Conservation (phyloP, 495 filamentous ascomycete species). For the Neurospora sp. region DNA sequence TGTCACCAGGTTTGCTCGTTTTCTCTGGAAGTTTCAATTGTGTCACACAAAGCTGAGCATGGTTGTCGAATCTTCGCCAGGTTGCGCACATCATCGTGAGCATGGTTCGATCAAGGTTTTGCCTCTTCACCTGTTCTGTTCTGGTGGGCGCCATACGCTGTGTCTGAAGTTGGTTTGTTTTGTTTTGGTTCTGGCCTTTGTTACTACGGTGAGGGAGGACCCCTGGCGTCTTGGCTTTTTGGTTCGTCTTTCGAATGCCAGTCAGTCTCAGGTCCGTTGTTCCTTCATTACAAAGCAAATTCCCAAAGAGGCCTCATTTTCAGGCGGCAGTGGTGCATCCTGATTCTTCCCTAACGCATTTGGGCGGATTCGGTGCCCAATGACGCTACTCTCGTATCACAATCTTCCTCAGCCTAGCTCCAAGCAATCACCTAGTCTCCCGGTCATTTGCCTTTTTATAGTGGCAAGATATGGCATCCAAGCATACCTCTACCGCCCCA, state of each 20-base stretch:
- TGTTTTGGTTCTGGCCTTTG: background rate
- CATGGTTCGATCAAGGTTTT: background rate
- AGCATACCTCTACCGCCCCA: conserved; percentile 87
- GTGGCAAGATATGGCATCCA: conserved; percentile 79
- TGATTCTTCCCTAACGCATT: background rate
- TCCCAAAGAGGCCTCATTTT: background rate
- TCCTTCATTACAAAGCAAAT: background rate
- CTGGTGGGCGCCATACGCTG: background rate
- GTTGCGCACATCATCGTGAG: background rate
- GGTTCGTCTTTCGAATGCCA: background rate
- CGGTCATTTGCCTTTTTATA: conserved; percentile 27
- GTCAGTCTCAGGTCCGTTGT: background rate
- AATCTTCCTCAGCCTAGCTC: background rate
- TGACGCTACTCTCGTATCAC: background rate
- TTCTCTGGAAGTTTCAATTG: background rate
- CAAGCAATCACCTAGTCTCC: background rate
- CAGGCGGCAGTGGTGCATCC: background rate
- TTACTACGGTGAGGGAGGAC: background rate
- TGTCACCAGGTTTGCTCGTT: background rate
- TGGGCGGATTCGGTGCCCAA: background rate
- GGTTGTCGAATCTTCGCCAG: background rate
- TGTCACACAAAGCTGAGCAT: background rate
- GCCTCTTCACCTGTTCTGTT: background rate
- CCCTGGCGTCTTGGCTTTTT: background rate
- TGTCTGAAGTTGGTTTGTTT: background rate